Evolutionary conservation across 1,284 basidiomycete genomes (phyloP), one percentile per base, ranked within the genome.

Genomic region (Meira nashicola): DNA sequence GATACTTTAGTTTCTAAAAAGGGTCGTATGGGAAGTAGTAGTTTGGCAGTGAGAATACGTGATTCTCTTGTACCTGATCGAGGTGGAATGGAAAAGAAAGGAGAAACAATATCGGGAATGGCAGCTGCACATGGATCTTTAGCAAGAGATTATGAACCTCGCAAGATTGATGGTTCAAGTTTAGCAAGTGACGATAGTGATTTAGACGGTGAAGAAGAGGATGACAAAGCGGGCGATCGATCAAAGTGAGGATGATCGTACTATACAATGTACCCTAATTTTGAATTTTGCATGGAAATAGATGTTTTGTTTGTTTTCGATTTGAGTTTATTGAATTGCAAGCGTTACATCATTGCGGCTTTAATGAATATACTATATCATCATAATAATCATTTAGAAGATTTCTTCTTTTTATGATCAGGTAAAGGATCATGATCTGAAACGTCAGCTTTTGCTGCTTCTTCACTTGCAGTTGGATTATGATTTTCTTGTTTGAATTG

Each of bases 71-170:
- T 58, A 6, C 57, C 57, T n/a, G 57, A 58, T 56, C 19, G 15
- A 10, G 57, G 57, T 3, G 57, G 57, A 19, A 21, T 48, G 8
- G n/a, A 43, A n/a, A 21, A 11, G 6, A 38, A n/a, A 15, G 25
- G 28, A 5, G 58, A 43, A 14, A 23, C 19, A 19, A 14, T 59
- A 37, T 40, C 21, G n/a, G 58, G 54, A 15, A 21, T 57, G 39
- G 54, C 15, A 3, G 54, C 54, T 8, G 58, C 54, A 19, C 23
- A 46, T 21, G 58, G 58, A 17, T 17, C 55, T 11, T 23, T 23
- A 12, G 58, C n/a, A 14, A 39, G 58, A 17, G 58, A 59, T 41
- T 59, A 59, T 44, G 28, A 56, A 21, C 58, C 58, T 1, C n/a
- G 39, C 6, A 21, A 40, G 19, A 12, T 41, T 14, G 58, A 59